These are phyloP conservation scores for Kwoniella heveanensis DNA, from an alignment of 768 basidiomycete species.

Conservation along the genomic window DNA sequence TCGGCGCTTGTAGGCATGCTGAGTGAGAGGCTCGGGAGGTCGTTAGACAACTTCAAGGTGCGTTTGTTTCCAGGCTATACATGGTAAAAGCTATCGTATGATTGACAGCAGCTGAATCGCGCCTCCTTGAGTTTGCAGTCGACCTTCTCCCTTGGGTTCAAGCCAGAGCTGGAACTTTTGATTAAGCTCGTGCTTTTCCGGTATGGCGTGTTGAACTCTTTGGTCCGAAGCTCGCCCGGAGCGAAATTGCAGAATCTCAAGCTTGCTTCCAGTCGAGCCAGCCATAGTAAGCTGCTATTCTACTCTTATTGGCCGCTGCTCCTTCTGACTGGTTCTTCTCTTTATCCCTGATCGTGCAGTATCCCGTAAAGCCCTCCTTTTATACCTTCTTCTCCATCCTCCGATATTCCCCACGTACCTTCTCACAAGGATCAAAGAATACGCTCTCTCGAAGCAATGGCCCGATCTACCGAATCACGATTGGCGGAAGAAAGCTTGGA, in stretches of 20 bases:
- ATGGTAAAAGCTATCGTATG: too few relatives aligned
- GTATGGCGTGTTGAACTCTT: slow-evolving; percentile 30
- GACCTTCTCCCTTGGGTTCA: slow-evolving; percentile 65
- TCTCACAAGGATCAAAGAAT: slow-evolving; percentile 69
- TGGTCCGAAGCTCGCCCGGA: slow-evolving; percentile 42
- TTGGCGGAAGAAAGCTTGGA: slow-evolving; percentile 73
- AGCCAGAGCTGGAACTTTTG: slow-evolving; percentile 70
- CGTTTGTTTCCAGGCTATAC: slow-evolving; percentile 49
- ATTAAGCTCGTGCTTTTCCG: slow-evolving; percentile 42
- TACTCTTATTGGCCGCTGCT: background rate
- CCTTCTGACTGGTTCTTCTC: too few relatives aligned
- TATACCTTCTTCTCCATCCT: slow-evolving; percentile 66
- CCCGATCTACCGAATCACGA: slow-evolving; percentile 85
- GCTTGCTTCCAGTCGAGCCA: slow-evolving; percentile 13
- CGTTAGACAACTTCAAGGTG: slow-evolving; percentile 71
- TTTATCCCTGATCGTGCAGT: background rate
- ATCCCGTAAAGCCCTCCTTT: slow-evolving; percentile 59
- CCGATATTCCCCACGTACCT: slow-evolving; percentile 78
- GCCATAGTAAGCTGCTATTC: slow-evolving; percentile 11
- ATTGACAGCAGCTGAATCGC: background rate
- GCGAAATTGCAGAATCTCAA: slow-evolving; percentile 43
- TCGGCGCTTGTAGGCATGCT: slow-evolving; percentile 80
- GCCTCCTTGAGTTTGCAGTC: slow-evolving; percentile 57
- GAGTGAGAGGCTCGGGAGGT: slow-evolving; percentile 75
- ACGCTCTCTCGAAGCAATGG: slow-evolving; percentile 84